Conservation (phyloP, 192 early-diverging fungal genomes). For the Backusella australiensis region DNA sequence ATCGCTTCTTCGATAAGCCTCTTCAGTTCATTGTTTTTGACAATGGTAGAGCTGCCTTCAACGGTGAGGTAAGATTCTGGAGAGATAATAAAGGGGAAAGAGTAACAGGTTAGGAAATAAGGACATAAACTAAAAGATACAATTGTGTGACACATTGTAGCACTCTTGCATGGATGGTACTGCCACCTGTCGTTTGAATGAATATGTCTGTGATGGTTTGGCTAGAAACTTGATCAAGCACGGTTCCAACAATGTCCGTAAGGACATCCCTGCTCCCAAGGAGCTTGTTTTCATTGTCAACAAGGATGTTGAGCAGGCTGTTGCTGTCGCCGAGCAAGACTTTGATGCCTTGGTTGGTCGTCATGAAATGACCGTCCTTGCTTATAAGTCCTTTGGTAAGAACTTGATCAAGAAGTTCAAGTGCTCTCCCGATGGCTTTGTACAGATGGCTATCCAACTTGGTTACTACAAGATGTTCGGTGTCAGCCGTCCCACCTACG, state of each 20-base stretch:
- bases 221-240: slow-evolving; percentile 72
- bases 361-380: slow-evolving; percentile 82
- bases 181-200: slow-evolving; percentile 83
- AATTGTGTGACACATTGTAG: slow-evolving; percentile 20
- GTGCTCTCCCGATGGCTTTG: slow-evolving; percentile 76
- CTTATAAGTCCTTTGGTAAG: slow-evolving; percentile 92
- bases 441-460: slow-evolving; percentile 94
- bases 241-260: slow-evolving; percentile 51
- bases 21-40: slow-evolving; percentile 96
- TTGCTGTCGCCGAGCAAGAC: slow-evolving; percentile 67
- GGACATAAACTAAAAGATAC: neutral
- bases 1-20: slow-evolving; percentile 98
- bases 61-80: slow-evolving; percentile 63
- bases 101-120: neutral
- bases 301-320: slow-evolving; percentile 52
- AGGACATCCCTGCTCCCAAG: slow-evolving; percentile 62
- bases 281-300: slow-evolving; percentile 73
- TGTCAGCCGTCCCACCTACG: slow-evolving; percentile 80
- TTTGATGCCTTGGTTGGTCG: slow-evolving; percentile 78
- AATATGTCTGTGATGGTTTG: slow-evolving; percentile 68
- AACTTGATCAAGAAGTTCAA: slow-evolving; percentile 86
- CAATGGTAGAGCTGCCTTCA: slow-evolving; percentile 96
- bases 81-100: neutral
- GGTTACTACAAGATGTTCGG: slow-evolving; percentile 94
- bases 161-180: slow-evolving; percentile 96